Evolutionary conservation across 331 rosid genomes (phyloP).

Genomic region (Spiraea crenata): DNA sequence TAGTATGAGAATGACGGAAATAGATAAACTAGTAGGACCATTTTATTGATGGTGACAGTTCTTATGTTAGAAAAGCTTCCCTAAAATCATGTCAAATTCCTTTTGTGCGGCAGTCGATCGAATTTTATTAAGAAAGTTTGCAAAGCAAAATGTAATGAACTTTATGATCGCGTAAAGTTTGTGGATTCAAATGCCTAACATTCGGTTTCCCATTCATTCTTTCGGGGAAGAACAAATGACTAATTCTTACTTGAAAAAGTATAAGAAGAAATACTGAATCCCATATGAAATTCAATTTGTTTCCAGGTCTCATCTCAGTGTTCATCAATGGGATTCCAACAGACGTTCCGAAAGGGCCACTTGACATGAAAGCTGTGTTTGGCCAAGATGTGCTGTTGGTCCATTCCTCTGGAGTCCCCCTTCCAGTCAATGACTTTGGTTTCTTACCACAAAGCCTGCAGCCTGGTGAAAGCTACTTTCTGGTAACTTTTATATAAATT

Average conservation of each 20-base stretch:
- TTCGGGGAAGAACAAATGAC: too few relatives aligned
- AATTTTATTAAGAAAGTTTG: too few relatives aligned
- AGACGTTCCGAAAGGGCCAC: slow-evolving; percentile 65
- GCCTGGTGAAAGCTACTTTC: slow-evolving; percentile 85
- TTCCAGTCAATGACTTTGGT: slow-evolving; percentile 70
- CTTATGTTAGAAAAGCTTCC: slow-evolving; percentile 42
- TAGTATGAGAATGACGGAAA: slow-evolving; percentile 12
- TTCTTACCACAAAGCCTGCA: slow-evolving; percentile 60
- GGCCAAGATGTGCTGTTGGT: slow-evolving; percentile 68
- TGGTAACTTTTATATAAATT: slow-evolving; percentile 37
- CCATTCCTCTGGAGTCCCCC: slow-evolving; percentile 78
- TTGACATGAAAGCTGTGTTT: slow-evolving; percentile 63
- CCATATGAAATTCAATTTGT: background rate
- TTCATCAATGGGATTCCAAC: slow-evolving; percentile 80
- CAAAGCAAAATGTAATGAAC: too few relatives aligned
- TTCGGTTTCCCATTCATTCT: too few relatives aligned
- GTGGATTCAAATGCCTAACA: too few relatives aligned
- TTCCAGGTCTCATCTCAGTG: slow-evolving; percentile 60
- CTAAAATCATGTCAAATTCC: slow-evolving; percentile 44
- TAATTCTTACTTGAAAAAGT: too few relatives aligned
- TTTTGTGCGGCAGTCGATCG: slow-evolving; percentile 34
- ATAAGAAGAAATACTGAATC: too few relatives aligned
- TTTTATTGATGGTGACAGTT: slow-evolving; percentile 63
- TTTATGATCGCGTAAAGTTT: too few relatives aligned
- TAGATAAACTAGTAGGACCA: slow-evolving; percentile 34